Percentiles rank a stretch among this genome's conserved stretches.
Evolutionary conservation across 768 basidiomycete genomes (phyloP).

Genomic region (Suillus placidus): DNA sequence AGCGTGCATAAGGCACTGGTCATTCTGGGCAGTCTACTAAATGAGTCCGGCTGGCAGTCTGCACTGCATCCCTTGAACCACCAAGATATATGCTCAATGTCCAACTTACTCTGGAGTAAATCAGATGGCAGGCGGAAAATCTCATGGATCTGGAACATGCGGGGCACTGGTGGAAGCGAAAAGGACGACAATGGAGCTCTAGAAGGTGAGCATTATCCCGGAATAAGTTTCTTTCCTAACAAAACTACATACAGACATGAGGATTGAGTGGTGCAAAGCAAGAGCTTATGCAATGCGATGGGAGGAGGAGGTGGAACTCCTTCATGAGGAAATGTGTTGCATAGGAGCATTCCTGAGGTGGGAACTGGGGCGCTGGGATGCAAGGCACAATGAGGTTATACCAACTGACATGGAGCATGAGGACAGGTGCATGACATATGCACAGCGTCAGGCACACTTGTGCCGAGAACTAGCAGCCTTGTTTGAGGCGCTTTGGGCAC

Average conservation of each 20-base stretch:
- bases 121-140: too few relatives aligned
- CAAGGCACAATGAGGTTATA: not conserved
- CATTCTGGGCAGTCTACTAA: not conserved
- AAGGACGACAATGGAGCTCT: too few relatives aligned
- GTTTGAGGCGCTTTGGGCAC: too few relatives aligned
- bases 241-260: not conserved
- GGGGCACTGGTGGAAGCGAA: too few relatives aligned
- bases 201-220: too few relatives aligned
- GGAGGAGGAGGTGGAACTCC: not conserved
- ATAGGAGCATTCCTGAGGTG: constrained; percentile 2
- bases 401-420: not conserved
- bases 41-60: not conserved
- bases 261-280: constrained; percentile 2
- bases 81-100: constrained; percentile 6
- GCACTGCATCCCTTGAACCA: not conserved
- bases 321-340: not conserved
- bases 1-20: not conserved
- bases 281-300: not conserved
- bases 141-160: too few relatives aligned
- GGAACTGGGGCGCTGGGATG: not conserved
- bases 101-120: constrained; percentile 3
- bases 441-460: not conserved
- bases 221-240: too few relatives aligned
- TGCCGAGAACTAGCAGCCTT: not conserved
- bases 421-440: not conserved